Evolutionary conservation across 306 rosid genomes (phyloP).

Genomic region (Corylus americana): DNA sequence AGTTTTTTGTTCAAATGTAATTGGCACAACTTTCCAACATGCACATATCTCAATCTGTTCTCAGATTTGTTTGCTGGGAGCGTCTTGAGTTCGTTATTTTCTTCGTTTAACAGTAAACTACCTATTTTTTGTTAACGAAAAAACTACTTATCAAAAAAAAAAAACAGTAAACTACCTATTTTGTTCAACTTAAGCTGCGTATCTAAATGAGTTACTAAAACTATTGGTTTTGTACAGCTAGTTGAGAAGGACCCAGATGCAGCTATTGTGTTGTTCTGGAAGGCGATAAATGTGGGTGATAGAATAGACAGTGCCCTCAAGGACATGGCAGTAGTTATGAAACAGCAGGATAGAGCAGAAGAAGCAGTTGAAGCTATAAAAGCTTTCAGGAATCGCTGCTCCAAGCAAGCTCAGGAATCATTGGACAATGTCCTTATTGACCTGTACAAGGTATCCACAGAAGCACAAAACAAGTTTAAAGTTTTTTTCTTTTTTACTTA

Average conservation of each 20-base stretch:
- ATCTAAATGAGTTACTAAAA: not conserved
- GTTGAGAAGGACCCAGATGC: constrained; percentile 79
- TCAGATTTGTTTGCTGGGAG: not conserved
- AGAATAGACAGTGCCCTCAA: constrained; percentile 88
- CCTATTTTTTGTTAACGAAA: not conserved
- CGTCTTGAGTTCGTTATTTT: not conserved
- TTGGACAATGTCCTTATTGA: constrained; percentile 88
- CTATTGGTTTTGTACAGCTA: constrained; percentile 43
- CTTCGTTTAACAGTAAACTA: not conserved
- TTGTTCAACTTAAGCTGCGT: not conserved
- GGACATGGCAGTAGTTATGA: constrained; percentile 97
- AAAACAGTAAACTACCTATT: too few species aligned
- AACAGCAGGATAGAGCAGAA: constrained; percentile 73
- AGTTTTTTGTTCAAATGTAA: not conserved
- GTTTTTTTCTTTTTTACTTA: not conserved
- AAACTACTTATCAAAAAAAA: too few species aligned
- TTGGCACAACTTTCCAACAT: not conserved
- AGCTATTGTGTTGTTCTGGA: constrained; percentile 82
- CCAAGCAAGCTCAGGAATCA: constrained; percentile 92
- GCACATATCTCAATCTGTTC: not conserved
- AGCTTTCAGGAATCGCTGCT: constrained; percentile 66
- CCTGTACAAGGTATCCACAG: constrained; percentile 69
- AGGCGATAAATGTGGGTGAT: constrained; percentile 84
- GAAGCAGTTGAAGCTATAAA: constrained; percentile 91
- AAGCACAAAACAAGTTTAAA: not conserved